Percentiles rank a stretch among this genome's conserved stretches.
Evolutionary conservation across 2,329 filamentous ascomycete species (phyloP).

Genomic region (Colletotrichum spinosum): DNA sequence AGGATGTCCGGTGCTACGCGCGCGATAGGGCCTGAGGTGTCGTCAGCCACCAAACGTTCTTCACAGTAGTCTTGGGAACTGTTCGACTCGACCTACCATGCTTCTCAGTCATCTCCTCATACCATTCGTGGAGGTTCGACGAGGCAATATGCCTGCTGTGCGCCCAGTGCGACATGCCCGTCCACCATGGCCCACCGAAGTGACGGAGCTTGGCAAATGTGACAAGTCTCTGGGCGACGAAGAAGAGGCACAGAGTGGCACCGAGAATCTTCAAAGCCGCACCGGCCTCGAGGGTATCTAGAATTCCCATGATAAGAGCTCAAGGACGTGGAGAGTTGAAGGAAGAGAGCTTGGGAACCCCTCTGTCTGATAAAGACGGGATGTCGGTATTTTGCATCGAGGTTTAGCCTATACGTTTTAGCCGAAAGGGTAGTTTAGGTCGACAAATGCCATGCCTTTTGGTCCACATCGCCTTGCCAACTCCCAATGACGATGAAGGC

Average conservation of each 20-base stretch:
- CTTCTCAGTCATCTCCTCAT: conserved; percentile 41
- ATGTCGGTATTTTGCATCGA: no score
- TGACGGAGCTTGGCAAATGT: conserved; percentile 36
- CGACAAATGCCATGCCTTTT: no score
- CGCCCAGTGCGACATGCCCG: conserved; percentile 40
- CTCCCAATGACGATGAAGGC: conserved; percentile 9
- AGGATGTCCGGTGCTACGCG: conserved; percentile 58
- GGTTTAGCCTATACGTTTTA: no score
- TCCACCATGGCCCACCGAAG: conserved; percentile 41
- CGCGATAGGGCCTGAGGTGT: conserved; percentile 45
- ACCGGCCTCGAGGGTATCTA: neutral
- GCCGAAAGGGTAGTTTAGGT: no score
- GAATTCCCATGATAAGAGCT: neutral
- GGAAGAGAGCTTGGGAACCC: neutral
- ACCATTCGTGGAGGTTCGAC: conserved; percentile 42
- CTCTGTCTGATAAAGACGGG: no score
- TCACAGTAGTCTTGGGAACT: neutral
- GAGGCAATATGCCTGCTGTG: conserved; percentile 42
- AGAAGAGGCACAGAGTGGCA: neutral
- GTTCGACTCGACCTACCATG: conserved; percentile 43
- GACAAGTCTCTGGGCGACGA: neutral
- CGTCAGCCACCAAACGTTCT: conserved; percentile 22
- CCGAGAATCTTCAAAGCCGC: neutral
- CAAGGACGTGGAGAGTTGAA: no score
- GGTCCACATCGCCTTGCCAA: no score